Percentiles rank a stretch among this genome's conserved stretches.
These are phyloP conservation scores for Deinandra increscens DNA, from an alignment of 129 eudicot genomes.

Conservation along the genomic window DNA sequence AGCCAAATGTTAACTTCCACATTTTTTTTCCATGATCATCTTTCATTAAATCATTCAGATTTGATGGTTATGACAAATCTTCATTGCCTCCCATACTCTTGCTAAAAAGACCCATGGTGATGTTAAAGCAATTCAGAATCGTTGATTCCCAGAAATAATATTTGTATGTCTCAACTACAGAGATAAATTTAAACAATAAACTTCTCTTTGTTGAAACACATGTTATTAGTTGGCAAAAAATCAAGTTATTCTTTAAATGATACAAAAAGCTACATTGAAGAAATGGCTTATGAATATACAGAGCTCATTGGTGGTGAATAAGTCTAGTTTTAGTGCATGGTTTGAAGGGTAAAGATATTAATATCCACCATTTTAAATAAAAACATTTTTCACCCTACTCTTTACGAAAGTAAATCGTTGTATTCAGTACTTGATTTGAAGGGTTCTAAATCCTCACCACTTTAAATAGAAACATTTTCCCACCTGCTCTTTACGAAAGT, in stretches of 20 bases:
- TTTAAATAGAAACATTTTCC: neutral
- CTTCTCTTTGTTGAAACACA: too few species aligned
- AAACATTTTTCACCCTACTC: neutral
- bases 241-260: neutral
- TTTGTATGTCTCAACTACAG: neutral
- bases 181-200: neutral
- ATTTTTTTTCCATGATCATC: too few species aligned
- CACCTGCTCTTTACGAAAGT: neutral
- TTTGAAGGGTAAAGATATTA: neutral
- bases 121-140: neutral
- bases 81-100: neutral
- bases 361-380: neutral
- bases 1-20: neutral
- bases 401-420: neutral
- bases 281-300: neutral
- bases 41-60: constrained; percentile 12
- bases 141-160: neutral
- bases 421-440: constrained; percentile 1
- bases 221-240: neutral
- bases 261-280: neutral
- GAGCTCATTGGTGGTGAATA: neutral
- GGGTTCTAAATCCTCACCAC: neutral
- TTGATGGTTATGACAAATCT: neutral
- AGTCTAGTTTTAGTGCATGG: constrained; percentile 1
- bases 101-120: neutral